These are phyloP conservation scores for Aethionema arabicum DNA, from an alignment of 345 rosid species.

Conservation along the genomic window DNA sequence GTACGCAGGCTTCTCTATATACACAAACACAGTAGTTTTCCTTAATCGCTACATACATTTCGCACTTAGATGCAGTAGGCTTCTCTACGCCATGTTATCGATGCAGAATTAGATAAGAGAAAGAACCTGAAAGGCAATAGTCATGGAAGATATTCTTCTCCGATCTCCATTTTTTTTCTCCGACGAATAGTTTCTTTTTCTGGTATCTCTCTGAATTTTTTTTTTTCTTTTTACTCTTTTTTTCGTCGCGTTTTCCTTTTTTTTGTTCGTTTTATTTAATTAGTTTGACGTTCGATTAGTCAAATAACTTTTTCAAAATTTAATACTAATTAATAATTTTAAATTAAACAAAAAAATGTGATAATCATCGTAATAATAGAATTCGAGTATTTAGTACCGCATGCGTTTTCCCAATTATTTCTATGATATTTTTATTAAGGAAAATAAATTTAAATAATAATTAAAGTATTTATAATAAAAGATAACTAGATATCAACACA, in stretches of 20 bases:
- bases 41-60: conserved; percentile 2
- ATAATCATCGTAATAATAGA: background rate
- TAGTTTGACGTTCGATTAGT: conserved; percentile 7
- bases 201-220: conserved; percentile 11
- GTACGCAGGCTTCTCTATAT: background rate
- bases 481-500: too few relatives aligned
- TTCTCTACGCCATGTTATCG: too few relatives aligned
- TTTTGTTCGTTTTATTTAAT: conserved; percentile 4
- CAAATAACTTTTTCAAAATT: background rate
- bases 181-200: conserved; percentile 33
- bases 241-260: background rate
- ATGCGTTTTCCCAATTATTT: too few relatives aligned
- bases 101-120: conserved; percentile 20
- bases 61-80: conserved; percentile 1
- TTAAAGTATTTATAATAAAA: too few relatives aligned
- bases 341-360: background rate
- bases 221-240: background rate
- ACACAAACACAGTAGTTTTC: conserved; percentile 16
- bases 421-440: too few relatives aligned
- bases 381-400: background rate
- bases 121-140: conserved; percentile 39
- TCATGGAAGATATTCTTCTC: conserved; percentile 52
- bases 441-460: too few relatives aligned
- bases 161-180: conserved; percentile 45
- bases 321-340: background rate